phyloP scores from a whole-genome alignment of 2,329 filamentous ascomycete genomes.

The Immersiporthe knoxdaviesiana region DNA sequence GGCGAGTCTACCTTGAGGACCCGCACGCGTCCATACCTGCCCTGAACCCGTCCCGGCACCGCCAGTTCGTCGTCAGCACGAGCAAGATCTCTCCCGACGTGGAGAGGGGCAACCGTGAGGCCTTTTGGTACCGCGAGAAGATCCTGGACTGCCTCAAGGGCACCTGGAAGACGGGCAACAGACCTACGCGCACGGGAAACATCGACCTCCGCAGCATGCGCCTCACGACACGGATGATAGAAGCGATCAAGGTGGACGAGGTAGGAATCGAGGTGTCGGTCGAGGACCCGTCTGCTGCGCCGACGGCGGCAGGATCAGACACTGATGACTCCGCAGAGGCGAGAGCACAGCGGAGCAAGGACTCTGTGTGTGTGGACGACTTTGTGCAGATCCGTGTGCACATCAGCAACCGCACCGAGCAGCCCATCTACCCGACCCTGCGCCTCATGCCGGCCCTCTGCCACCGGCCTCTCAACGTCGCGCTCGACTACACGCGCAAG shows the following conservation, averaged over 20 bases:
- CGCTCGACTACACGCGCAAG: conserved; percentile 80
- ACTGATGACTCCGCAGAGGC: conserved; percentile 26
- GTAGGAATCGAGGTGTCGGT: conserved; percentile 69
- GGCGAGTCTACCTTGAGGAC: conserved; percentile 74
- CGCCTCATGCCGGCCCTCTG: conserved; percentile 77
- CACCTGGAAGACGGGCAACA: conserved; percentile 66
- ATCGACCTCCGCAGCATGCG: conserved; percentile 79
- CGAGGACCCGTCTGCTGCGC: conserved; percentile 37
- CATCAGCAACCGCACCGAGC: conserved; percentile 72
- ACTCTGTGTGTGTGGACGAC: conserved; percentile 53
- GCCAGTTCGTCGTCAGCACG: conserved; percentile 90
- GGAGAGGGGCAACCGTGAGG: conserved; percentile 77
- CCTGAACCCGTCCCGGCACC: conserved; percentile 77
- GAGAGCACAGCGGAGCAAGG: conserved; percentile 29
- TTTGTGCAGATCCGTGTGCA: conserved; percentile 73
- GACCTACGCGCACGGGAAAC: conserved; percentile 60
- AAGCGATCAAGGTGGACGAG: conserved; percentile 80
- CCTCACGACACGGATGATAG: conserved; percentile 77
- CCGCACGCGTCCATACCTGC: conserved; percentile 78
- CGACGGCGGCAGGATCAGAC: conserved; percentile 10
- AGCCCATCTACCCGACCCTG: conserved; percentile 71
- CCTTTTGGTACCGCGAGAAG: conserved; percentile 89
- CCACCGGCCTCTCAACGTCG: conserved; percentile 70
- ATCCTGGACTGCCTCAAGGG: conserved; percentile 73
- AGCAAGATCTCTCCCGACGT: conserved; percentile 77